These are phyloP conservation scores for Plasmodium berghei DNA, from an alignment of 169 alveolate species.

Conservation along the genomic window DNA sequence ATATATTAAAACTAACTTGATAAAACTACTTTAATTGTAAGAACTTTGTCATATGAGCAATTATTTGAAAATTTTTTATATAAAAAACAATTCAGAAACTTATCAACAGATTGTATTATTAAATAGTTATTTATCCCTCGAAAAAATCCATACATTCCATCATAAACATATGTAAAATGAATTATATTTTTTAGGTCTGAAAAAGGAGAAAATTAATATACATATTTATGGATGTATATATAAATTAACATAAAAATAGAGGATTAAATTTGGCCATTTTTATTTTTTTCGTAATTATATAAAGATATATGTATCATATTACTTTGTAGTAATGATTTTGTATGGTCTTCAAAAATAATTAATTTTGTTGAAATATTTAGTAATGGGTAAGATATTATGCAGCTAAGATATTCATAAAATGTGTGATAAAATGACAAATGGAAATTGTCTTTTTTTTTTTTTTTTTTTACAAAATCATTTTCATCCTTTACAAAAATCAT, in stretches of 20 bases:
- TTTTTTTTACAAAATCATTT: constrained; percentile 49
- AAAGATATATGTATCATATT: not conserved
- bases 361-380: constrained; percentile 62
- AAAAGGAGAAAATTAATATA: not conserved
- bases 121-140: constrained; percentile 43
- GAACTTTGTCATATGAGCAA: constrained; percentile 66
- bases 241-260: not conserved
- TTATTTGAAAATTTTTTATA: constrained; percentile 40
- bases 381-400: constrained; percentile 58
- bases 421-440: constrained; percentile 56
- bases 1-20: constrained; percentile 23
- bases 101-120: constrained; percentile 46
- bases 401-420: constrained; percentile 59
- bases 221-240: not conserved
- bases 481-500: constrained; percentile 63
- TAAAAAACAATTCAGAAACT: constrained; percentile 48
- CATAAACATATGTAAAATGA: constrained; percentile 59
- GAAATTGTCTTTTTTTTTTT: constrained; percentile 55
- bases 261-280: not conserved
- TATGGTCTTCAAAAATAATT: constrained; percentile 54
- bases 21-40: constrained; percentile 67
- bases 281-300: too few species aligned
- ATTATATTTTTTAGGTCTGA: constrained; percentile 35
- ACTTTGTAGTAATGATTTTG: constrained; percentile 37
- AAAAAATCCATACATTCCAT: constrained; percentile 66